These are phyloP conservation scores for Stephanodiscus triporus DNA, from an alignment of 108 stramenopile genomes.

Conservation along the genomic window DNA sequence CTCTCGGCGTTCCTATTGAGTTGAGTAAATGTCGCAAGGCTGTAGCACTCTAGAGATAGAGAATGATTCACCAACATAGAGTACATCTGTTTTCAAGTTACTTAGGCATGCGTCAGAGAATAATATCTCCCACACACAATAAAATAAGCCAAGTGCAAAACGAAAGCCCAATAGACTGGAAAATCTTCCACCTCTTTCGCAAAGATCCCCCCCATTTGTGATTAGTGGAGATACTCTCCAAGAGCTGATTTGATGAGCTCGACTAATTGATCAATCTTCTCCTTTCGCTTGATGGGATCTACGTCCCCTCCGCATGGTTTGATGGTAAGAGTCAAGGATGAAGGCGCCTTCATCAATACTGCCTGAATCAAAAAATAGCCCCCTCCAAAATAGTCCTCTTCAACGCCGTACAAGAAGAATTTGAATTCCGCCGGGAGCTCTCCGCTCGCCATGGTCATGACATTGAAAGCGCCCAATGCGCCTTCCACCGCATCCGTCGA, in stretches of 20 bases:
- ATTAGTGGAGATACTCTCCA: slow-evolving; percentile 23
- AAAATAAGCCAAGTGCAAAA: neutral
- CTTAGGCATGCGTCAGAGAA: neutral
- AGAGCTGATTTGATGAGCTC: slow-evolving; percentile 45
- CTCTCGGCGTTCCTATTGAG: slow-evolving; percentile 51
- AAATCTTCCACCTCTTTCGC: neutral
- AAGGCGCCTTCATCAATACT: slow-evolving; percentile 57
- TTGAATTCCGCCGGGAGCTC: slow-evolving; percentile 87
- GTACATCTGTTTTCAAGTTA: too few relatives aligned
- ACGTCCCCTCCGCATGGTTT: slow-evolving; percentile 54
- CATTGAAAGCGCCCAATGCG: slow-evolving; percentile 45
- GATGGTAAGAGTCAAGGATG: slow-evolving; percentile 63
- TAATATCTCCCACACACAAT: neutral
- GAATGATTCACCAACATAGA: too few relatives aligned
- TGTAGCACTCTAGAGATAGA: too few relatives aligned
- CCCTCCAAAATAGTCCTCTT: slow-evolving; percentile 51
- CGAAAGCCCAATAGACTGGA: neutral
- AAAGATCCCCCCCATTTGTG: neutral
- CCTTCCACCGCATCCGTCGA: slow-evolving; percentile 72
- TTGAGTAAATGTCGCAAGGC: neutral
- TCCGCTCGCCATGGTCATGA: slow-evolving; percentile 93
- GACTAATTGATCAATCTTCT: slow-evolving; percentile 46
- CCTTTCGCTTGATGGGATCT: slow-evolving; percentile 32
- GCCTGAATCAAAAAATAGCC: slow-evolving; percentile 71
- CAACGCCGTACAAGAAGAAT: slow-evolving; percentile 88